Evolutionary conservation across 1,284 basidiomycete species (phyloP), one percentile per base, ranked within the genome.

Genomic region (Sanghuangporus sanghuang): DNA sequence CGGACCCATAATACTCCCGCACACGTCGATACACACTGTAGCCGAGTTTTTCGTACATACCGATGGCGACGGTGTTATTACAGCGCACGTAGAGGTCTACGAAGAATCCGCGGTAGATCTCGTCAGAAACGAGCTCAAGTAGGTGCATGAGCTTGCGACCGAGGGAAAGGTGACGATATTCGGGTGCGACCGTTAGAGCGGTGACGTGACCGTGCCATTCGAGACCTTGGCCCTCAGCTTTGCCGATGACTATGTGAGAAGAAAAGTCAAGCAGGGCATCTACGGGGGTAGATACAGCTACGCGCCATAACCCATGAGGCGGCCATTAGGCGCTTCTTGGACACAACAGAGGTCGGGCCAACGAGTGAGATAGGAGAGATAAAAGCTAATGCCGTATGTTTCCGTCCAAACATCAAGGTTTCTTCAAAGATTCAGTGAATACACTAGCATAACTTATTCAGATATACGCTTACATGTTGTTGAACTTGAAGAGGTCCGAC

Each of bases 371-470:
- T 96, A 96, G 72, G 78, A 85, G 50, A 96, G 78, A 74, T 96
- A 96, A 75, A 96, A 96, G 35, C 82, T 83, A 69, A 92, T 87
- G 54, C 87, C 87, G 73, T 95, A 96, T 90, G 95, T 96, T 77
- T 96, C 95, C 54, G 94, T 96, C 92, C 92, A 96, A 61, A 95
- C 80, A 74, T 96, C 94, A 71, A 96, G 78, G 73, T 96, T 96
- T 65, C 95, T 95, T 55, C 63, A 57, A 40, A 23, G 4, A 46
- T 61, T 32, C 40, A 35, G 6, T 32, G 52, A 23, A 2, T 16
- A 8, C 16, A 9, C 7, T 38, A 6, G 35, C 32, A 11, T 2
- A 18, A 39, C 38, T 18, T 40, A 2, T 21, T n/a, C 38, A n/a
- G 12, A n/a, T 35, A 39, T 27, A 16, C 32, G 74, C 81, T 68